Conservation (phyloP, 495 filamentous ascomycete genomes). For the Neurospora tetrasperma region DNA sequence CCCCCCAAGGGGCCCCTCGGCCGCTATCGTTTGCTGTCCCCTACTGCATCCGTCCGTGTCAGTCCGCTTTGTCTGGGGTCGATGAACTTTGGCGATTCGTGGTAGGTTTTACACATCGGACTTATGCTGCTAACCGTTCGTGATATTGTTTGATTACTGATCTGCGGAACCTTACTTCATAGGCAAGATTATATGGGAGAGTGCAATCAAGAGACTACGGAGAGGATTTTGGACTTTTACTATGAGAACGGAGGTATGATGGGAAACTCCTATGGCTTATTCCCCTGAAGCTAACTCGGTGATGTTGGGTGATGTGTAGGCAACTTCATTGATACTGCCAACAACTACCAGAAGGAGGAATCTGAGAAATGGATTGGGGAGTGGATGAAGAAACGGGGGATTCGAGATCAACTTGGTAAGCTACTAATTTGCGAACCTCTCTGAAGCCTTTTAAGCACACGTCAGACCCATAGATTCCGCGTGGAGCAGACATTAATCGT, state of each 20-base stretch:
- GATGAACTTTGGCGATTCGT: slow-evolving; percentile 54
- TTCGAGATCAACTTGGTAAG: slow-evolving; percentile 31
- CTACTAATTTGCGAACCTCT: not conserved
- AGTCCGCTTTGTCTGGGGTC: slow-evolving; percentile 51
- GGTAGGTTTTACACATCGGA: slow-evolving; percentile 18
- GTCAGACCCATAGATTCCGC: not conserved
- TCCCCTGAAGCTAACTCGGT: not conserved
- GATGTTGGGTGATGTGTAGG: slow-evolving; percentile 24
- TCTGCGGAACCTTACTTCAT: not conserved
- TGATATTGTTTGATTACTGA: not conserved
- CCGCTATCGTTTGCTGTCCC: slow-evolving; percentile 50
- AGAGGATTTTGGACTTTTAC: slow-evolving; percentile 58
- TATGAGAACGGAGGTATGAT: slow-evolving; percentile 36
- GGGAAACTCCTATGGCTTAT: not conserved
- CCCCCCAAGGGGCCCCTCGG: slow-evolving; percentile 40
- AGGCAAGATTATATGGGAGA: slow-evolving; percentile 42
- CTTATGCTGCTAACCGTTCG: not conserved
- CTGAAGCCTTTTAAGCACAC: not conserved
- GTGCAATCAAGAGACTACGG: slow-evolving; percentile 50
- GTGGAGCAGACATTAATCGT: not conserved
- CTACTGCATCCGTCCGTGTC: slow-evolving; percentile 46
- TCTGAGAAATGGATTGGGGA: slow-evolving; percentile 68
- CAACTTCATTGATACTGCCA: slow-evolving; percentile 72
- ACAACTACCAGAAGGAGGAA: slow-evolving; percentile 56
- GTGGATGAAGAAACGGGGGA: slow-evolving; percentile 49